phyloP scores from a whole-genome alignment of 1,139 yeast species.

The Yamadazyma sp. region DNA sequence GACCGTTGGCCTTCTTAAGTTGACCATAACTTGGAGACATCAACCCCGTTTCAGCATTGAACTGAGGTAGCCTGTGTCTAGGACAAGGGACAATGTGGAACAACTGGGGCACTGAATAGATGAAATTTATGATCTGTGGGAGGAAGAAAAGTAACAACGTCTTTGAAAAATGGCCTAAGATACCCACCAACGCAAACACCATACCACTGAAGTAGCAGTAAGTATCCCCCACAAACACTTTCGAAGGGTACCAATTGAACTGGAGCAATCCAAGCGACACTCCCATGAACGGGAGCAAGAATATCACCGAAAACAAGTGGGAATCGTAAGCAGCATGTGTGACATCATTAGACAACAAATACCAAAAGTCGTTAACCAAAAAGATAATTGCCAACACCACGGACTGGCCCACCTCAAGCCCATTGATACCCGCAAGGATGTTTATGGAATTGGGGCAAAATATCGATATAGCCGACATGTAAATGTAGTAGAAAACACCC shows the following conservation, averaged over 20 bases:
- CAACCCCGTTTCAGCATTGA: conserved; percentile 64
- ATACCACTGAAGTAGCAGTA: conserved; percentile 97
- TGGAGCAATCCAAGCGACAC: conserved; percentile 75
- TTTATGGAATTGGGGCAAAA: conserved; percentile 97
- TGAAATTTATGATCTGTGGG: conserved; percentile 87
- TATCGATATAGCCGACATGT: conserved; percentile 89
- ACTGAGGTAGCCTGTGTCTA: conserved; percentile 85
- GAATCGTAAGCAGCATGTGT: conserved; percentile 72
- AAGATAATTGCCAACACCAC: conserved; percentile 72
- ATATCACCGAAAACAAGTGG: conserved; percentile 77
- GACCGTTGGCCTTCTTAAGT: conserved; percentile 14
- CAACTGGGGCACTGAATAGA: conserved; percentile 88
- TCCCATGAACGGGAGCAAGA: conserved; percentile 84
- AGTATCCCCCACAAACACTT: conserved; percentile 95
- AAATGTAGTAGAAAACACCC: conserved; percentile 75
- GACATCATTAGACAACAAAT: conserved; percentile 44
- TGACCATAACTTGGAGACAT: conserved; percentile 65
- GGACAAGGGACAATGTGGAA: conserved; percentile 90
- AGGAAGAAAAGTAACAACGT: conserved; percentile 81
- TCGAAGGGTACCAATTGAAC: conserved; percentile 88
- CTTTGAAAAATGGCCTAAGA: conserved; percentile 93
- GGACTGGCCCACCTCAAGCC: conserved; percentile 94
- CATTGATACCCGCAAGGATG: conserved; percentile 93
- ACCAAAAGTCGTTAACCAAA: conserved; percentile 73
- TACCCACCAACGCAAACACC: conserved; percentile 97